These are phyloP conservation scores for Rutstroemia sp. DNA, from an alignment of 2,329 filamentous ascomycete species.

Conservation along the genomic window DNA sequence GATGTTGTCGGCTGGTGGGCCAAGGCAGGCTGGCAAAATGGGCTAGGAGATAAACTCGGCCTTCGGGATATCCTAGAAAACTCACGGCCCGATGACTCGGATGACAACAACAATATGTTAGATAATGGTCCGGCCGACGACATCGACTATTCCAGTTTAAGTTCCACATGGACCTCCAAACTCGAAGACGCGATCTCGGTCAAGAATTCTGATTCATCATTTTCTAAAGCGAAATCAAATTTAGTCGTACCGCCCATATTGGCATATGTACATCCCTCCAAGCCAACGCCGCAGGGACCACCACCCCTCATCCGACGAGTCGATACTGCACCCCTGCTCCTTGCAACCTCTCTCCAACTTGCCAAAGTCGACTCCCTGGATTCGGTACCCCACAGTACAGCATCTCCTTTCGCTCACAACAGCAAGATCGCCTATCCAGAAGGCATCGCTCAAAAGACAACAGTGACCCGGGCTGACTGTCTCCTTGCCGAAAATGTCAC, in stretches of 20 bases:
- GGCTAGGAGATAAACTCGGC: constrained; percentile 70
- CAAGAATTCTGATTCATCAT: neutral
- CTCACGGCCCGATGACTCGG: constrained; percentile 33
- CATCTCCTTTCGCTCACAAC: constrained; percentile 69
- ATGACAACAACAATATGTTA: constrained; percentile 21
- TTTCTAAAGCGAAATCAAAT: constrained; percentile 15
- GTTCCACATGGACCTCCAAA: constrained; percentile 27
- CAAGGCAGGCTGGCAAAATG: constrained; percentile 84
- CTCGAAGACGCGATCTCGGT: constrained; percentile 4
- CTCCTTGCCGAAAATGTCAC: constrained; percentile 84
- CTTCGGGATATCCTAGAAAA: constrained; percentile 58
- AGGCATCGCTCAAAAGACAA: constrained; percentile 71
- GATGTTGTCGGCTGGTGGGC: constrained; percentile 94
- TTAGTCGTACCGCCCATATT: constrained; percentile 64
- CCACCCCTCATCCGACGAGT: constrained; percentile 74
- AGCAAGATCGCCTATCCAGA: constrained; percentile 79
- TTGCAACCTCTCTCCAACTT: constrained; percentile 75
- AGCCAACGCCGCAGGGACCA: constrained; percentile 31
- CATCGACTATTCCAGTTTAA: constrained; percentile 24
- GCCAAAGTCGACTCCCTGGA: constrained; percentile 74
- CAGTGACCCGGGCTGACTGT: constrained; percentile 74
- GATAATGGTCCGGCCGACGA: constrained; percentile 24
- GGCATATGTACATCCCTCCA: constrained; percentile 67
- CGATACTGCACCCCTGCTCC: constrained; percentile 75
- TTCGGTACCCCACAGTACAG: constrained; percentile 47